Percentiles rank a stretch among this genome's conserved stretches.
These are phyloP conservation scores for Fusarium luffae DNA, from an alignment of 2,329 filamentous ascomycete genomes.

Conservation along the genomic window DNA sequence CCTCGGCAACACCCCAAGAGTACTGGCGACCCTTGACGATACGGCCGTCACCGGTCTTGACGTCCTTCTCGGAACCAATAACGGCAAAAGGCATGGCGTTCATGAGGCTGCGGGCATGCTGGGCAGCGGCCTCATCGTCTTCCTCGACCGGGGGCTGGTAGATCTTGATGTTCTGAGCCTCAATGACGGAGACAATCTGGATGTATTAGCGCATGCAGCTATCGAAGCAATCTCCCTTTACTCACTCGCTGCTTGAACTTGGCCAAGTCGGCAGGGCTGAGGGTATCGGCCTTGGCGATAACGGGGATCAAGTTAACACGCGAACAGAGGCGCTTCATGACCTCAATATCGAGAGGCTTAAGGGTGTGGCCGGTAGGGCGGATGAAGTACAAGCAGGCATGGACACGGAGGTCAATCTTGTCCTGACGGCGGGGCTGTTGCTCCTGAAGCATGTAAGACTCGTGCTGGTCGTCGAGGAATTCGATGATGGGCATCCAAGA, in stretches of 20 bases:
- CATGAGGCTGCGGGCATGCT: conserved; percentile 94
- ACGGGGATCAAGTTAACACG: conserved; percentile 99
- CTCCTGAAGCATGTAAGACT: conserved; percentile 99
- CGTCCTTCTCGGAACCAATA: conserved; percentile 98
- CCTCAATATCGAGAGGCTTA: conserved; percentile 98
- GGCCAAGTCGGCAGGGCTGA: conserved; percentile 90
- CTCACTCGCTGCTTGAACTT: conserved; percentile 95
- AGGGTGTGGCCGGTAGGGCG: conserved; percentile 97
- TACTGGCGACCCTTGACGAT: conserved; percentile 99
- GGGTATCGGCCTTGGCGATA: conserved; percentile 97
- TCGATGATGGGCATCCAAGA: conserved; percentile 99
- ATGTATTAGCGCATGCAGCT: conserved; percentile 4
- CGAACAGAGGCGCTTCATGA: conserved; percentile 99
- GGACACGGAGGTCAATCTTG: conserved; percentile 99
- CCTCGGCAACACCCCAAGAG: conserved; percentile 98
- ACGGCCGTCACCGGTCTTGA: conserved; percentile 94
- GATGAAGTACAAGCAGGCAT: conserved; percentile 99
- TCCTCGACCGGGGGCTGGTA: conserved; percentile 98
- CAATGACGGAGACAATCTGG: conserved; percentile 93
- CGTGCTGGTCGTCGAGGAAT: conserved; percentile 99
- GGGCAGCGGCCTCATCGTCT: conserved; percentile 94
- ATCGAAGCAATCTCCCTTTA: background rate
- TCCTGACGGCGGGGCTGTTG: conserved; percentile 97
- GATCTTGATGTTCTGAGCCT: conserved; percentile 99
- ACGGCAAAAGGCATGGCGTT: conserved; percentile 98